These are phyloP conservation scores for Roridomyces roridus DNA, from an alignment of 768 basidiomycete genomes.

Conservation along the genomic window DNA sequence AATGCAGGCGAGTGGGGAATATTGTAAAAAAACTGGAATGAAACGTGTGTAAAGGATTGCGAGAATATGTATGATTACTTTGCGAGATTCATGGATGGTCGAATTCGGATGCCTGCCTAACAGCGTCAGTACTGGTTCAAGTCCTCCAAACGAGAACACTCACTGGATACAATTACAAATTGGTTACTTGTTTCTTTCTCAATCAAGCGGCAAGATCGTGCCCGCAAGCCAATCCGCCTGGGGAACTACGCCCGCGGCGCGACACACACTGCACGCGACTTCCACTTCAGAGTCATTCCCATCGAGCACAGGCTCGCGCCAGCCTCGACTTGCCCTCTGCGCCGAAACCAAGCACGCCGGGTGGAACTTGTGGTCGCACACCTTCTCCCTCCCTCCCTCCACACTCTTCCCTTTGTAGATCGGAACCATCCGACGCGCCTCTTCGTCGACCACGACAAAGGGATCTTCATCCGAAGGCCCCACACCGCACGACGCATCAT, in stretches of 20 bases:
- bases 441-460: conserved; percentile 36
- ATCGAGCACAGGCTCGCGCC: conserved; percentile 54
- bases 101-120: not conserved
- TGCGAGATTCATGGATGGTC: not conserved
- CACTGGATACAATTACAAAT: conserved; percentile 1
- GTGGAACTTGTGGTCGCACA: conserved; percentile 74
- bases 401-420: conserved; percentile 34
- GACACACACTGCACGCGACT: conserved; percentile 78
- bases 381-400: conserved; percentile 24
- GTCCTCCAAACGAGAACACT: not conserved
- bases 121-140: too few species aligned
- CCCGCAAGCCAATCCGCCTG: conserved; percentile 61
- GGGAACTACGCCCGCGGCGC: conserved; percentile 64
- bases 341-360: conserved; percentile 72
- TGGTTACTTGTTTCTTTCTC: not conserved
- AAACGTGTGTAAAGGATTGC: not conserved
- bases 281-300: conserved; percentile 52
- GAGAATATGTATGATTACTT: too few species aligned
- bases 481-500: conserved; percentile 73
- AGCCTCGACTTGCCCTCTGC: conserved; percentile 66
- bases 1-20: too few species aligned
- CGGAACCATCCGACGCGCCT: conserved; percentile 42
- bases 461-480: conserved; percentile 81
- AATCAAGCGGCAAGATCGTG: conserved; percentile 16
- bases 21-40: not conserved